Percentiles rank a stretch among this genome's conserved stretches.
Evolutionary conservation across 345 rosid genomes (phyloP).

Genomic region (Bruguiera sexangula): DNA sequence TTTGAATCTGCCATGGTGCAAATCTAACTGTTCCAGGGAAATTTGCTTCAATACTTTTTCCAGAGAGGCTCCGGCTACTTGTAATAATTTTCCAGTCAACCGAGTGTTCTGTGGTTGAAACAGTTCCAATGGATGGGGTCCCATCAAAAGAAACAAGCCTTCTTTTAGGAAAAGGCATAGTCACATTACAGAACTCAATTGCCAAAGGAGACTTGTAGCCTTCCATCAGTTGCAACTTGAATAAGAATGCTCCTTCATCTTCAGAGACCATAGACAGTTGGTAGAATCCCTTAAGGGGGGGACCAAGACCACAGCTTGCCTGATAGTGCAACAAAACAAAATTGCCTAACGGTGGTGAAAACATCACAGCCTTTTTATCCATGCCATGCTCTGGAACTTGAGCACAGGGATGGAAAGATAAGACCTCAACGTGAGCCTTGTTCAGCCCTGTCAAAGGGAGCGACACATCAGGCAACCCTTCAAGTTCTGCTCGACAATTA

Average conservation of each 20-base stretch:
- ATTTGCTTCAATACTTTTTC: slow-evolving; percentile 77
- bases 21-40: slow-evolving; percentile 91
- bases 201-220: slow-evolving; percentile 76
- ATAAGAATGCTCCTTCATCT: slow-evolving; percentile 93
- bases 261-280: slow-evolving; percentile 97
- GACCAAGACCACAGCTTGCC: slow-evolving; percentile 66
- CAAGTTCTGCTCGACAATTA: slow-evolving; percentile 87
- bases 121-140: slow-evolving; percentile 79
- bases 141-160: slow-evolving; percentile 75
- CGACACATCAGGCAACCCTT: slow-evolving; percentile 90
- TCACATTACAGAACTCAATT: slow-evolving; percentile 85
- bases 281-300: slow-evolving; percentile 89
- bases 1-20: slow-evolving; percentile 68
- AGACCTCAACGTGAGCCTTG: slow-evolving; percentile 57
- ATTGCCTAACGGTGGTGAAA: slow-evolving; percentile 82
- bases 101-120: slow-evolving; percentile 72
- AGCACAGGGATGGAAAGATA: slow-evolving; percentile 85
- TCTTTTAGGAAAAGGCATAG: slow-evolving; percentile 92
- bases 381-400: slow-evolving; percentile 83
- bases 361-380: slow-evolving; percentile 79
- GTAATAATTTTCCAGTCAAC: slow-evolving; percentile 84
- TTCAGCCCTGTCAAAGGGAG: slow-evolving; percentile 71
- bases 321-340: slow-evolving; percentile 83
- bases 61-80: slow-evolving; percentile 72
- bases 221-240: slow-evolving; percentile 79